Evolutionary conservation across 352 stramenopile species (phyloP), one percentile per base, ranked within the genome.

Genomic region (Globisporangium irregulare): DNA sequence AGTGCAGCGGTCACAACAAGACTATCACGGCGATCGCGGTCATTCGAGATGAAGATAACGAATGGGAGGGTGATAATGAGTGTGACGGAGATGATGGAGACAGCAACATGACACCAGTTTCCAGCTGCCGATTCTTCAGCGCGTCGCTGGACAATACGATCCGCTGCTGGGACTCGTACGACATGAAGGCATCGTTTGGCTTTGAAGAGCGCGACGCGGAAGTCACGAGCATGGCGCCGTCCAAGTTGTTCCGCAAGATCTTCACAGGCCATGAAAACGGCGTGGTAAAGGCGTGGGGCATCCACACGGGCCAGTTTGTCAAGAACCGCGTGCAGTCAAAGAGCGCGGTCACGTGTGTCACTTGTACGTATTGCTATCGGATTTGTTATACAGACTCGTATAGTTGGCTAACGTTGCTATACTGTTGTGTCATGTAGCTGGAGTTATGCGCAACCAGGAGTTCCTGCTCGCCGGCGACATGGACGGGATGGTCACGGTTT

Each of bases 161-260:
- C 22, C 79, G 86, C 1, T 94, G 86, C 64, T 94, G 86, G 86
- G 84, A 91, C 43, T 76, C 79, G 48, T 89, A 89, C 64, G 81
- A 90, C 32, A 84, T 89, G 72, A 84, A 87, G 38, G 65, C 73
- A 3, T 72, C 81, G 5, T 91, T 82, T 57, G 72, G 78, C 20
- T 94, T 92, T 67, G 80, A 91, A 63, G 86, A 92, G 66, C 75
- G 74, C n/a, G 57, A 78, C 4, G 82, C 79, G 0, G 84, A 94
- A 62, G 76, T 94, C 32, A 90, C 83, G 22, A 83, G 76, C 50
- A 86, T 92, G 66, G 43, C 76, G 4, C 66, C 74, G 9, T 85
- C 82, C 0, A 83, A 77, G 43, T 70, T 77, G 46, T 89, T 80
- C 27, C 62, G 76, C 10, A 87, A 89, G 32, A 32, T 92, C 29